Conservation (phyloP, 306 rosid species). For the cucumber (Cucumis sativus) region Cucumber_9930_V3 NC_026656.2:9986001-9986500, state of each 20-base stretch:
- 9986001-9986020: neutral
- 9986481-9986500: conserved; percentile 59
- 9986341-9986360: neutral
- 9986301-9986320: neutral
- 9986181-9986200: neutral
- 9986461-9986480: neutral
- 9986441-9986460: neutral
- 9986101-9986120: neutral
- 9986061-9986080: neutral
- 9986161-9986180: neutral
- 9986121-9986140: neutral
- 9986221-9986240: neutral
- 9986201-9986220: no score
- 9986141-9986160: neutral
- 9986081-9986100: neutral
- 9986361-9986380: neutral
- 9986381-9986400: neutral
- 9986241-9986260: neutral
- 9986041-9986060: neutral
- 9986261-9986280: neutral
- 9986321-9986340: neutral
- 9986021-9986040: neutral
- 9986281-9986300: neutral
- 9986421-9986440: neutral
- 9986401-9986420: neutral